Percentiles rank a stretch among this genome's conserved stretches.
These are phyloP conservation scores for Lecanicillium sp. DNA, from an alignment of 2,329 filamentous ascomycete species.

Conservation along the genomic window DNA sequence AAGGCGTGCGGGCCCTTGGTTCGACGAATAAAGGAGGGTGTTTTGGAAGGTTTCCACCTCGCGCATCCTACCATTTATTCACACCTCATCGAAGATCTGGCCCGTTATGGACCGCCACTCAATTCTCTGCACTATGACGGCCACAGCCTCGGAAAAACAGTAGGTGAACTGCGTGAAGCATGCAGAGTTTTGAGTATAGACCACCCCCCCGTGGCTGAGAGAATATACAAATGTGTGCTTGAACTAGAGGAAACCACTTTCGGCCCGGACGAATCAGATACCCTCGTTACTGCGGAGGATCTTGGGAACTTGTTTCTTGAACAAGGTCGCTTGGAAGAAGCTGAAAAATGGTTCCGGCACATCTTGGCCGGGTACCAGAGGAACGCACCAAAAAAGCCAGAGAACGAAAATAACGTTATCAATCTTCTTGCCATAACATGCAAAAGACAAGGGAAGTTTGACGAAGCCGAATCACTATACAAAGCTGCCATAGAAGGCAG, in stretches of 20 bases:
- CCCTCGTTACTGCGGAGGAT: conserved; percentile 2
- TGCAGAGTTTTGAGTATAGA: background rate
- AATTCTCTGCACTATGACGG: conserved; percentile 2
- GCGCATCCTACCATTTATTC: conserved; percentile 1
- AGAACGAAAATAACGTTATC: conserved; percentile 1
- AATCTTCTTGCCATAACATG: conserved; percentile 2
- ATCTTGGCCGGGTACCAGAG: background rate
- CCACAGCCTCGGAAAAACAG: conserved; percentile 1
- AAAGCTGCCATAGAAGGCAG: conserved; percentile 1
- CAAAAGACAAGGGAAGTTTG: conserved; percentile 1
- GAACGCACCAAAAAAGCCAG: background rate
- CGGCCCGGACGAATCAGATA: conserved; percentile 2
- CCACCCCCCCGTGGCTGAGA: background rate
- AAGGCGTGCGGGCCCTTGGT: conserved; percentile 2
- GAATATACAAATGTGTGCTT: background rate
- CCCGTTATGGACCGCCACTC: background rate
- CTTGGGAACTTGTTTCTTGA: conserved; percentile 1
- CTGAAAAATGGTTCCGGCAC: background rate
- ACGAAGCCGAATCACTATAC: conserved; percentile 1
- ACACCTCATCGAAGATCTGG: background rate
- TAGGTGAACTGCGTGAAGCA: background rate
- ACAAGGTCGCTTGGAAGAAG: background rate
- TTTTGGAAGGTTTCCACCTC: background rate
- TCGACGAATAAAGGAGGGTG: background rate
- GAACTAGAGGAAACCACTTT: background rate